A percentile compares a stretch with the other conserved stretches of the same genome.
These are phyloP conservation scores for Grosmannia serpens DNA, from an alignment of 2,329 filamentous ascomycete genomes.

Conservation along the genomic window DNA sequence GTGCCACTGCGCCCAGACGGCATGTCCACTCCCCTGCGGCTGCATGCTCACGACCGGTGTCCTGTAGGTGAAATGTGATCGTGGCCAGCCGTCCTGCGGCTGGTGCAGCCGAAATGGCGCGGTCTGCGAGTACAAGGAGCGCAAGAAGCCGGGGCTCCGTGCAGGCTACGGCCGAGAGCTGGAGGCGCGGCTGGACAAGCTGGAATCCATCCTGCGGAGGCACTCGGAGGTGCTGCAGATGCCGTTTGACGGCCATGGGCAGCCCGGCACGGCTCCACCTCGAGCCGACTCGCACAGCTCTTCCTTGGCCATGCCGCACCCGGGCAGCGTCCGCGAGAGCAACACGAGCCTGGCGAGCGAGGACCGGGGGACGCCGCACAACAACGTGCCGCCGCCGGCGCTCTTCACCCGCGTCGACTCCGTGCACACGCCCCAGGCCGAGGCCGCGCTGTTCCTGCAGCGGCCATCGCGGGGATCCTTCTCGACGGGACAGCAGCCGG, in stretches of 20 bases:
- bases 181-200: slow-evolving; percentile 58
- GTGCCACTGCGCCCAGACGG: too few relatives aligned
- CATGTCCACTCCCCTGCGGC: too few relatives aligned
- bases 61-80: slow-evolving; percentile 58
- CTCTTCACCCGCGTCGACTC: slow-evolving; percentile 38
- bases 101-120: slow-evolving; percentile 56
- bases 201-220: slow-evolving; percentile 53
- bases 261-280: slow-evolving; percentile 13
- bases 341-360: slow-evolving; percentile 36
- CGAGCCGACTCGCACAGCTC: not conserved
- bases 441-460: slow-evolving; percentile 49
- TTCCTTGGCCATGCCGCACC: slow-evolving; percentile 11
- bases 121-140: slow-evolving; percentile 55
- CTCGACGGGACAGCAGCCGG: not conserved
- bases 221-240: slow-evolving; percentile 57
- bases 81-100: slow-evolving; percentile 59
- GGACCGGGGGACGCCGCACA: slow-evolving; percentile 44
- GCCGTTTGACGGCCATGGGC: slow-evolving; percentile 31
- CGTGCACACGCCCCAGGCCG: slow-evolving; percentile 41
- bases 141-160: slow-evolving; percentile 54
- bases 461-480: slow-evolving; percentile 33
- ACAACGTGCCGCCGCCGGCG: slow-evolving; percentile 22
- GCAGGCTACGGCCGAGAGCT: slow-evolving; percentile 63
- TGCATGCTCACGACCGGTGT: not conserved
- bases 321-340: slow-evolving; percentile 35